phyloP scores from a whole-genome alignment of 208 protist genomes.

The Vickermania spadyakhi region DNA sequence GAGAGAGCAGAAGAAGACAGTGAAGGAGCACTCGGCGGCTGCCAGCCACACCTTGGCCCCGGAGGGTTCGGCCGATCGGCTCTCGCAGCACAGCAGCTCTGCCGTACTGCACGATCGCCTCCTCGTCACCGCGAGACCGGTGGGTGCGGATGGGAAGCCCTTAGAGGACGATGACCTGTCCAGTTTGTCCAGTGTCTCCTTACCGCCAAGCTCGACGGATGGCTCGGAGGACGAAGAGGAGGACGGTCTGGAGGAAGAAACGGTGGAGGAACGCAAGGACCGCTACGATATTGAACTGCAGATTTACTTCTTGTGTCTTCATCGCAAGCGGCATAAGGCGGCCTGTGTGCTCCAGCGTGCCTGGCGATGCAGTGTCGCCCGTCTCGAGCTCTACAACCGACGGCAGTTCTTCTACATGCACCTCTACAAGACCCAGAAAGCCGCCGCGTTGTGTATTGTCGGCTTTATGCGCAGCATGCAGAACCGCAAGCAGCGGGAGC shows the following conservation, averaged over 20 bases:
- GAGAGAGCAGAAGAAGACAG: slow-evolving; percentile 11
- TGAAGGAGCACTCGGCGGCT: slow-evolving; percentile 1
- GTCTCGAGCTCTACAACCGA: slow-evolving; percentile 23
- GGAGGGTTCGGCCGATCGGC: background rate
- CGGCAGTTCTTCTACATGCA: slow-evolving; percentile 52
- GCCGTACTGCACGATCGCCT: background rate
- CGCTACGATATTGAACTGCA: slow-evolving; percentile 53
- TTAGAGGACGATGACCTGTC: background rate
- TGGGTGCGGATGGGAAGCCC: background rate
- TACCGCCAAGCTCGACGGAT: background rate
- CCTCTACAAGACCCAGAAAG: slow-evolving; percentile 55
- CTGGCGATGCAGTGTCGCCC: slow-evolving; percentile 46
- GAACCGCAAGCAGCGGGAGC: slow-evolving; percentile 11
- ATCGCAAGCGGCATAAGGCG: slow-evolving; percentile 24
- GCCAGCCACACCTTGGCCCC: background rate
- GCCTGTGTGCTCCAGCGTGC: slow-evolving; percentile 47
- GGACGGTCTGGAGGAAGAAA: slow-evolving; percentile 43
- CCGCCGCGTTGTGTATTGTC: slow-evolving; percentile 45
- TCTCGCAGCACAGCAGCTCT: background rate
- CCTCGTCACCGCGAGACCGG: background rate
- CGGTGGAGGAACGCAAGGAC: slow-evolving; percentile 38
- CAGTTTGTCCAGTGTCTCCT: background rate
- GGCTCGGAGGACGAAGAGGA: slow-evolving; percentile 14
- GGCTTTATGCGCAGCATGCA: slow-evolving; percentile 26
- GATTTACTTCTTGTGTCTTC: slow-evolving; percentile 26